Base-by-base conservation (phyloP, 2,329 filamentous ascomycete genomes). In the Trichoderma afroharzianum region DNA sequence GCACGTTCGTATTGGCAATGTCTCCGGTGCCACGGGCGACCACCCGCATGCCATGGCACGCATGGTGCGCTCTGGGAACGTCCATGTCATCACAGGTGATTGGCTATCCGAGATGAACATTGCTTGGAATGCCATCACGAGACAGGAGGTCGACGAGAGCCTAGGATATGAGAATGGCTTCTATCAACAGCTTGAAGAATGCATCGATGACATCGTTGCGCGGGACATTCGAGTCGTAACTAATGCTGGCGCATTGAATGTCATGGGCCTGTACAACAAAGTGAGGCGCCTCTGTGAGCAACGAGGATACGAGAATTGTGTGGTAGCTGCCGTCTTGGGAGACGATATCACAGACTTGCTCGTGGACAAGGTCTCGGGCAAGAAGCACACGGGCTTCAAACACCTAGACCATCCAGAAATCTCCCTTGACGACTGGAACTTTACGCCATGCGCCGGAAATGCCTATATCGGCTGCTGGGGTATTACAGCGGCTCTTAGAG, bases 391-490 rank as follows among this genome's bases (percentile, higher is more conserved):
- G 4, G 70, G 63, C 0, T 75, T 80, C 6, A 74, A 74, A 0
- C 78, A 80, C 24, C 57, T 80, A 2, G 78, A 80, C 24, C 78
- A 80, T 18, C 77, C 77, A 0, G 77, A 79, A 30, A 72, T 74
- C 33, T 77, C 70, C 0, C 73, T 80, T 33, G 74, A 79, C 2
- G 74, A 78, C 1, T 80, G 79, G 79, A 74, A 70, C 0, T 78
- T 78, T 26, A 75, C 73, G 3, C 77, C 79, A 0, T 73, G 76
- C 3, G 78, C 75, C 11, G 78, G 76, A 7, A 77, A 75, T 6
- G 85, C 82, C 4, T 88, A 88, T 71, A 81, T 88, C 2, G 87
- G 88, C 0, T 84, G 83, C 15, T 79, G 84, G 69, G 85, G 81
- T 4, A 87, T 88, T 15, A 80, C 82, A 6, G 78, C 79, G 28